phyloP scores from a whole-genome alignment of 352 stramenopile genomes.

The Nothophytophthora sp. region DNA sequence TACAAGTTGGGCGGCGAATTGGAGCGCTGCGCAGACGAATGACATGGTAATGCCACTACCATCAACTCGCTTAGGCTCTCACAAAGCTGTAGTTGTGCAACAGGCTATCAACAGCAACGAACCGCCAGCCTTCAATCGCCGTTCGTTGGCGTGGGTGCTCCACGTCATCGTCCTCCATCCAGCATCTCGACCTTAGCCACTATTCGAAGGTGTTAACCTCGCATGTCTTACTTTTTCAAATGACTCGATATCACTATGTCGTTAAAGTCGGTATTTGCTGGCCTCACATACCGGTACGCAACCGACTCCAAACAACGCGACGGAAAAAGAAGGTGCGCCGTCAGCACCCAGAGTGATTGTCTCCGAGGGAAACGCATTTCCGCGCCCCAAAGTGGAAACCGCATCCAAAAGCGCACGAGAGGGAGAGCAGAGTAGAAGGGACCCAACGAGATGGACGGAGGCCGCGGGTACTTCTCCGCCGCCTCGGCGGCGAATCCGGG shows the following conservation, averaged over 20 bases:
- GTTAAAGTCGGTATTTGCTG: background rate
- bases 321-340: no score
- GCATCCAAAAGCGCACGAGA: slow-evolving; percentile 23
- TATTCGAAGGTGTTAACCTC: background rate
- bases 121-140: no score
- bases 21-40: no score
- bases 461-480: slow-evolving; percentile 29
- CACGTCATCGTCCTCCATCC: slow-evolving; percentile 1
- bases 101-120: no score
- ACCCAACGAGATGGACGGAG: slow-evolving; percentile 28
- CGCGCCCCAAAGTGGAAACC: slow-evolving; percentile 24
- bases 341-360: slow-evolving; percentile 25
- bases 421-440: background rate
- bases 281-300: no score
- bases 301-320: no score
- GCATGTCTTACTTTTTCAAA: no score
- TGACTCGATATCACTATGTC: background rate
- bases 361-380: background rate
- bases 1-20: no score
- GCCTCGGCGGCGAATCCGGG: background rate
- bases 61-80: no score
- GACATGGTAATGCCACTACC: no score
- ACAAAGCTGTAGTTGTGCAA: no score
- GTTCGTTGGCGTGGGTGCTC: no score
- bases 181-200: background rate